These are phyloP conservation scores for Stramenopiles sp. DNA, from an alignment of 352 stramenopile species.

Conservation along the genomic window DNA sequence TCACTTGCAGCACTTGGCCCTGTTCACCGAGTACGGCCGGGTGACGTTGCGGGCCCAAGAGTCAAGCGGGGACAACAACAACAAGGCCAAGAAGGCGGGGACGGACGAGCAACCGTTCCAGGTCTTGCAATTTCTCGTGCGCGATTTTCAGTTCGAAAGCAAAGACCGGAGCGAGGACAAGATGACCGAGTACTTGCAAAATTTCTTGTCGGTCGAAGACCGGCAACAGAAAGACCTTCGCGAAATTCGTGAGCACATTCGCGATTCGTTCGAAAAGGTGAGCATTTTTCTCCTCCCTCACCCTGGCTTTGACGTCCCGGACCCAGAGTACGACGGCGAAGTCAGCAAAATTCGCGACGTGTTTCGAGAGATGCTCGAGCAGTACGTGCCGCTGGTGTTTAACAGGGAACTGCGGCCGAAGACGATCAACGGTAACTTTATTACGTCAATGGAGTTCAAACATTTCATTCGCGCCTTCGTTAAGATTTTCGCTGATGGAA, in stretches of 20 bases:
- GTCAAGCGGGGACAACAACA: constrained; percentile 14
- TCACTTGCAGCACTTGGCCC: constrained; percentile 91
- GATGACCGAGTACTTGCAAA: constrained; percentile 79
- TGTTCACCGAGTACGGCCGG: constrained; percentile 97
- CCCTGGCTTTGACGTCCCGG: constrained; percentile 82
- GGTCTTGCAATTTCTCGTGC: constrained; percentile 90
- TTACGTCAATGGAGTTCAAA: constrained; percentile 76
- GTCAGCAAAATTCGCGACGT: constrained; percentile 73
- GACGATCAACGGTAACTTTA: constrained; percentile 70
- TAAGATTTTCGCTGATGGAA: constrained; percentile 77
- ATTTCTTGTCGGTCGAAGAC: constrained; percentile 51
- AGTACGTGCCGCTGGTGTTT: constrained; percentile 85
- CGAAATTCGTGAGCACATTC: constrained; percentile 86
- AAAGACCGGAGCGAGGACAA: constrained; percentile 37
- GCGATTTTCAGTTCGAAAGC: constrained; percentile 90
- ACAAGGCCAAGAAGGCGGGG: constrained; percentile 15
- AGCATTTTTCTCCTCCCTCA: constrained; percentile 84
- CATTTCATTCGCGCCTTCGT: constrained; percentile 92
- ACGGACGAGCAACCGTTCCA: constrained; percentile 68
- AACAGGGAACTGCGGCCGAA: constrained; percentile 61
- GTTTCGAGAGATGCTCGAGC: constrained; percentile 79
- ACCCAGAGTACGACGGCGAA: constrained; percentile 85
- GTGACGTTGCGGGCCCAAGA: constrained; percentile 31
- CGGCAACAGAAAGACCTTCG: constrained; percentile 74
- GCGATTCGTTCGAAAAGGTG: constrained; percentile 82